phyloP scores from a whole-genome alignment of 2,329 filamentous ascomycete species.

The Alternaria tenuissima region DNA sequence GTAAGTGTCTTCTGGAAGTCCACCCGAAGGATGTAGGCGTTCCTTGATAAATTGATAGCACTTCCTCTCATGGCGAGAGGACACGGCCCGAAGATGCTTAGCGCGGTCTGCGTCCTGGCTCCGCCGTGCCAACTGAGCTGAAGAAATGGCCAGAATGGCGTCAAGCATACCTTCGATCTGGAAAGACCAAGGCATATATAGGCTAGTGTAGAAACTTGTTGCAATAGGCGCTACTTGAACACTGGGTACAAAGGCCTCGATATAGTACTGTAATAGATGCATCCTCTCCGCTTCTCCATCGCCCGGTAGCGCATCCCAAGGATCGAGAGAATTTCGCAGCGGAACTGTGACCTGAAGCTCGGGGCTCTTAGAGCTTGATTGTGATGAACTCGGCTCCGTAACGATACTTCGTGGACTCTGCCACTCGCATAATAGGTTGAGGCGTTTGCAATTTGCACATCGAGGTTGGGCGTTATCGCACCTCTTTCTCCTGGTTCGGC shows the following conservation, averaged over 20 bases:
- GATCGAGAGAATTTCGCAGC: slow-evolving; percentile 33
- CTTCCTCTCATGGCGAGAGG: slow-evolving; percentile 41
- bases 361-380: slow-evolving; percentile 21
- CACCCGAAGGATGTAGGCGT: slow-evolving; percentile 37
- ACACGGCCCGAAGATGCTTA: slow-evolving; percentile 39
- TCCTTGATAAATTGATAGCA: slow-evolving; percentile 46
- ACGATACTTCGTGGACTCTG: slow-evolving; percentile 41
- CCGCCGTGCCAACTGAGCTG: slow-evolving; percentile 45
- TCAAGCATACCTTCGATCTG: slow-evolving; percentile 47
- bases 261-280: slow-evolving; percentile 46
- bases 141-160: slow-evolving; percentile 47
- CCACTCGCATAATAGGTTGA: slow-evolving; percentile 49
- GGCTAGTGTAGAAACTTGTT: slow-evolving; percentile 46
- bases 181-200: slow-evolving; percentile 50
- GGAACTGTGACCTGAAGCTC: slow-evolving; percentile 26
- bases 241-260: slow-evolving; percentile 48
- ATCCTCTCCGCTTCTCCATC: slow-evolving; percentile 37
- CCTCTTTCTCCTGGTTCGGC: slow-evolving; percentile 45
- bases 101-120: slow-evolving; percentile 38
- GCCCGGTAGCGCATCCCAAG: slow-evolving; percentile 42
- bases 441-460: slow-evolving; percentile 46
- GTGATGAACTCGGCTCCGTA: slow-evolving; percentile 3
- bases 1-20: slow-evolving; percentile 39
- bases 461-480: slow-evolving; percentile 46
- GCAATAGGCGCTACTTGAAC: slow-evolving; percentile 47